Conservation (phyloP, 169 alveolate species). For the Eimeria falciformis region DNA sequence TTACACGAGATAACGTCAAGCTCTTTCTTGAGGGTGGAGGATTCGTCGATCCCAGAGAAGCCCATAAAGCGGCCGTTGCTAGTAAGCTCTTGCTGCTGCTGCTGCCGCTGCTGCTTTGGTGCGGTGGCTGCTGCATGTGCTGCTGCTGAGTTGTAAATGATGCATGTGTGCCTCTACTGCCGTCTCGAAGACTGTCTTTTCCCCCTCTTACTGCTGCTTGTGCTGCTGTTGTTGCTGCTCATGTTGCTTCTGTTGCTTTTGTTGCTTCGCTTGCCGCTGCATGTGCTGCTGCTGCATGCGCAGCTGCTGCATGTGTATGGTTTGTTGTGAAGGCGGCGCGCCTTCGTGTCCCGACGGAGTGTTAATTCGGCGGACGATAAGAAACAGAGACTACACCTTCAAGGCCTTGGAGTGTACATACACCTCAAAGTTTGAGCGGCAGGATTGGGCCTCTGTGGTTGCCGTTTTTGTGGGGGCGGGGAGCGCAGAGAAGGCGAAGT, state of each 20-base stretch:
- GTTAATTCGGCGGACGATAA: not conserved
- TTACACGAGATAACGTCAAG: slow-evolving; percentile 14
- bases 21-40: slow-evolving; percentile 10
- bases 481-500: not conserved
- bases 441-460: slow-evolving; percentile 47
- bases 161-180: slow-evolving; percentile 27
- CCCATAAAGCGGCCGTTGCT: slow-evolving; percentile 3
- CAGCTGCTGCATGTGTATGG: no score
- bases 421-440: slow-evolving; percentile 37
- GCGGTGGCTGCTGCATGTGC: not conserved
- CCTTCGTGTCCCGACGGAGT: not conserved
- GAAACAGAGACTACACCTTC: slow-evolving; percentile 42
- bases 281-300: slow-evolving; percentile 4
- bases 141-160: slow-evolving; percentile 1
- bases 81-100: slow-evolving; percentile 15
- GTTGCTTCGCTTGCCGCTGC: not conserved
- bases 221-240: not conserved
- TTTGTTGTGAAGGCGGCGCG: not conserved
- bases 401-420: slow-evolving; percentile 45
- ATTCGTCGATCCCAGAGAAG: slow-evolving; percentile 15
- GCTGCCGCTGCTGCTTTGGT: slow-evolving; percentile 14
- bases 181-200: not conserved
- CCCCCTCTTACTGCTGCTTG: not conserved
- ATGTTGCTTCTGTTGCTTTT: not conserved
- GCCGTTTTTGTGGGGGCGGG: slow-evolving; percentile 42